These are phyloP conservation scores for Alternaria dauci DNA, from an alignment of 2,329 filamentous ascomycete genomes.

Conservation along the genomic window DNA sequence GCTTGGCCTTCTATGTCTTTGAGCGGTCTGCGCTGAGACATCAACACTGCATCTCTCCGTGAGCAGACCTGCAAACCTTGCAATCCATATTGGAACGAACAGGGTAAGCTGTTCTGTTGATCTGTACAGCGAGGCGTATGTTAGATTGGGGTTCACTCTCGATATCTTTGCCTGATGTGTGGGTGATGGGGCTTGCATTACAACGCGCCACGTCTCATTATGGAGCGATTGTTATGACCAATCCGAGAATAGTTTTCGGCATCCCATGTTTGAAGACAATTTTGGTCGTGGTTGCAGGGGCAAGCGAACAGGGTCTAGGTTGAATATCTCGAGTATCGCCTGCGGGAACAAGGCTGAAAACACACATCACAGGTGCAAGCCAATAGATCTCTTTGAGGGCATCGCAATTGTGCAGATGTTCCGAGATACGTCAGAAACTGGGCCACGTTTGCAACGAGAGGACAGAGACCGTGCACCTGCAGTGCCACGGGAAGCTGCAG, in stretches of 20 bases:
- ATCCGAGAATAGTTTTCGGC: not conserved
- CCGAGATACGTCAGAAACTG: slow-evolving; percentile 29
- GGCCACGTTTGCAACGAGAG: slow-evolving; percentile 47
- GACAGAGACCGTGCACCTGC: slow-evolving; percentile 44
- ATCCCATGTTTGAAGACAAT: not conserved
- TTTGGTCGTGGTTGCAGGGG: not conserved
- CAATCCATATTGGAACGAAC: slow-evolving; percentile 18
- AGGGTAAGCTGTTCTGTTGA: slow-evolving; percentile 31
- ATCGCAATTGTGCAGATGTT: slow-evolving; percentile 23
- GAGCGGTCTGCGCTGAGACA: slow-evolving; percentile 44
- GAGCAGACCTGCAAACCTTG: slow-evolving; percentile 20
- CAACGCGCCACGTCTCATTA: slow-evolving; percentile 20
- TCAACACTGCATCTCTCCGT: slow-evolving; percentile 30
- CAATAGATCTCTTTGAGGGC: slow-evolving; percentile 22
- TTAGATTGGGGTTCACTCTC: slow-evolving; percentile 20
- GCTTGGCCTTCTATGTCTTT: slow-evolving; percentile 27
- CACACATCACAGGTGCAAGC: slow-evolving; percentile 27
- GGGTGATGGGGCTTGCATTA: slow-evolving; percentile 24
- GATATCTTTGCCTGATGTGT: slow-evolving; percentile 13
- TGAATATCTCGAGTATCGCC: slow-evolving; percentile 38
- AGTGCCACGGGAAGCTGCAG: slow-evolving; percentile 41
- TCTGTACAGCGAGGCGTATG: slow-evolving; percentile 30
- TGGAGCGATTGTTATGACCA: not conserved
- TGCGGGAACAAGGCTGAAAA: slow-evolving; percentile 20
- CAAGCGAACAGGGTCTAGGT: slow-evolving; percentile 7